phyloP scores from a whole-genome alignment of 352 stramenopile genomes.

The Pythium monospermum region DNA sequence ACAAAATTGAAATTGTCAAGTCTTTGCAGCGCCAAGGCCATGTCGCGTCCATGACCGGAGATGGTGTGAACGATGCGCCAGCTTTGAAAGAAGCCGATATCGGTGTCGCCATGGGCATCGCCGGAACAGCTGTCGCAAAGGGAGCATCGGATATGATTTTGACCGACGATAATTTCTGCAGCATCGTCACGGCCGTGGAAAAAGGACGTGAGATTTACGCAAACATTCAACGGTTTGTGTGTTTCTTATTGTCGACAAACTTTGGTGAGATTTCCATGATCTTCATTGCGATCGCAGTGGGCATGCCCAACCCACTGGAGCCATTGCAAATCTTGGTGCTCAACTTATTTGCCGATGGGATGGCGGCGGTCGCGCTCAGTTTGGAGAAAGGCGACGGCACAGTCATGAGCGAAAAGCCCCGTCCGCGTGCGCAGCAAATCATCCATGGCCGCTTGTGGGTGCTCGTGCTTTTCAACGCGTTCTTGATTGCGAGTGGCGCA shows the following conservation, averaged over 20 bases:
- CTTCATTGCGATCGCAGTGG: slow-evolving; percentile 53
- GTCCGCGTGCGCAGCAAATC: slow-evolving; percentile 52
- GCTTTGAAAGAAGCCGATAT: slow-evolving; percentile 96
- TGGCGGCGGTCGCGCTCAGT: slow-evolving; percentile 64
- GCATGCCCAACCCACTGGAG: slow-evolving; percentile 88
- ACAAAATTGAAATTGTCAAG: slow-evolving; percentile 95
- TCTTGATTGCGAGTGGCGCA: slow-evolving; percentile 47
- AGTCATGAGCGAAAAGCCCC: slow-evolving; percentile 56
- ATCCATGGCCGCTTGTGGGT: slow-evolving; percentile 68
- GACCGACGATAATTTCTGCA: slow-evolving; percentile 97
- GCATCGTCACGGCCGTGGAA: slow-evolving; percentile 95
- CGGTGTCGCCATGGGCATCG: slow-evolving; percentile 94
- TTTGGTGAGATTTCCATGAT: slow-evolving; percentile 92
- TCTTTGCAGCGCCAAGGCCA: slow-evolving; percentile 84
- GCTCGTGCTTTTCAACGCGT: slow-evolving; percentile 56
- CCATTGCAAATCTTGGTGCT: slow-evolving; percentile 96
- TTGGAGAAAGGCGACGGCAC: slow-evolving; percentile 67
- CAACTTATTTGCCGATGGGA: slow-evolving; percentile 97
- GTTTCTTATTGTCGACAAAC: slow-evolving; percentile 97
- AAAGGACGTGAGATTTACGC: slow-evolving; percentile 97
- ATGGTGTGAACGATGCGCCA: slow-evolving; percentile 98
- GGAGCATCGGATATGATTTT: slow-evolving; percentile 97
- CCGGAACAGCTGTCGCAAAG: slow-evolving; percentile 96
- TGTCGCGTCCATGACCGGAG: slow-evolving; percentile 95
- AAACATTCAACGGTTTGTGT: slow-evolving; percentile 97